phyloP scores from a whole-genome alignment of 2,329 filamentous ascomycete genomes.

The Fusarium acutatum region DNA sequence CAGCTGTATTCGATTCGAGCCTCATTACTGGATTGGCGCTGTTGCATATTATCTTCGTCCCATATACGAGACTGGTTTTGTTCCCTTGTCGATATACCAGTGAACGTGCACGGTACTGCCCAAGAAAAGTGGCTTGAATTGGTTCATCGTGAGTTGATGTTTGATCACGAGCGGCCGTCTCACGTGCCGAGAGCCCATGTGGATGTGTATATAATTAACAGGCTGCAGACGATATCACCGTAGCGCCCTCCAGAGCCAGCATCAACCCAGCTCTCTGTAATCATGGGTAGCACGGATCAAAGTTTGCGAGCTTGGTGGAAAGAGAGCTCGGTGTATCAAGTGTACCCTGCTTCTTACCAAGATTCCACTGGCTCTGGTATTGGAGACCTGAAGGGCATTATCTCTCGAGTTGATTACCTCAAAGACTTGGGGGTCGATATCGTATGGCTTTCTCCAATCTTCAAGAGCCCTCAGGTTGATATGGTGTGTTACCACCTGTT shows the following conservation, averaged over 20 bases:
- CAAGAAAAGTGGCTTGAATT: not conserved
- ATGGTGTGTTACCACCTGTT: slow-evolving; percentile 56
- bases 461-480: slow-evolving; percentile 66
- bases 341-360: slow-evolving; percentile 70
- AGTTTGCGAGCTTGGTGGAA: slow-evolving; percentile 63
- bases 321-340: slow-evolving; percentile 67
- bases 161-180: slow-evolving; percentile 8
- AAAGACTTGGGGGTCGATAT: slow-evolving; percentile 65
- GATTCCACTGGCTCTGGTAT: slow-evolving; percentile 65
- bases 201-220: slow-evolving; percentile 1
- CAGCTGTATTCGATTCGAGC: not conserved
- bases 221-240: not conserved
- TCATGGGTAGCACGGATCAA: slow-evolving; percentile 37
- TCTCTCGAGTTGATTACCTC: slow-evolving; percentile 64
- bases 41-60: not conserved
- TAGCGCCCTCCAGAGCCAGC: not conserved
- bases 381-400: slow-evolving; percentile 67
- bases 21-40: not conserved
- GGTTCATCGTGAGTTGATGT: slow-evolving; percentile 12
- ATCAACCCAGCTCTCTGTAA: not conserved
- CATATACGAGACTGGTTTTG: not conserved
- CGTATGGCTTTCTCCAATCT: slow-evolving; percentile 62
- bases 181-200: slow-evolving; percentile 5
- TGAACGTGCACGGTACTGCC: not conserved
- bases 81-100: not conserved